phyloP scores from a whole-genome alignment of 495 filamentous ascomycete genomes.

The Podospora comata region DNA sequence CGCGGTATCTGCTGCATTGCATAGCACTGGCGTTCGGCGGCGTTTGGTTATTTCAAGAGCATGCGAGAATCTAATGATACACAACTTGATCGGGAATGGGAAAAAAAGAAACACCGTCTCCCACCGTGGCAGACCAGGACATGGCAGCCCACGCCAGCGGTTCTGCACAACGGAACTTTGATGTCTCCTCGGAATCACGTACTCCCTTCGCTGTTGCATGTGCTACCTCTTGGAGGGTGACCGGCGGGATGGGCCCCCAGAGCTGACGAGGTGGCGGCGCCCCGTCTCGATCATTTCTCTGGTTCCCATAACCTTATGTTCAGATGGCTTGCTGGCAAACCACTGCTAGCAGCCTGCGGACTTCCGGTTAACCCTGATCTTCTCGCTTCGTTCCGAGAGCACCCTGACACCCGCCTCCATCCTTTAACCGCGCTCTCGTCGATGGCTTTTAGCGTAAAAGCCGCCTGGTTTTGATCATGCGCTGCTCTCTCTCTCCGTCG shows the following conservation, averaged over 20 bases:
- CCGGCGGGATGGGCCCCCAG: background rate
- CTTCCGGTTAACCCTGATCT: background rate
- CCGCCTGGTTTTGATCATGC: background rate
- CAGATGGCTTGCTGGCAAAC: background rate
- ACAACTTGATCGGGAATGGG: background rate
- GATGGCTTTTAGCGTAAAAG: background rate
- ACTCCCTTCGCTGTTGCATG: background rate
- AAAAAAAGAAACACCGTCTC: background rate
- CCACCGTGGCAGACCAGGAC: background rate
- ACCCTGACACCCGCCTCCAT: background rate
- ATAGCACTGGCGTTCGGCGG: constrained; percentile 23
- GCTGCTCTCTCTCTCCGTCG: constrained; percentile 1
- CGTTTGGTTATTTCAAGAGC: constrained; percentile 12
- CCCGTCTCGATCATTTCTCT: background rate
- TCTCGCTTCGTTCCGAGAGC: background rate
- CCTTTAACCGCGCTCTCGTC: background rate
- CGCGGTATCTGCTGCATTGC: constrained; percentile 10
- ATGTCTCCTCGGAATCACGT: background rate
- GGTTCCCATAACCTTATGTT: background rate
- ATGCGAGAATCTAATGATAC: background rate
- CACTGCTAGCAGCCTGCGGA: background rate
- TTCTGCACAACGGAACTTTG: background rate
- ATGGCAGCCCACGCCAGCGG: background rate
- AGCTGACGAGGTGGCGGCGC: background rate
- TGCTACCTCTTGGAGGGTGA: background rate